Conservation (phyloP, 805 yeast genomes). For the Zygosaccharomyces pseudorouxii region DNA sequence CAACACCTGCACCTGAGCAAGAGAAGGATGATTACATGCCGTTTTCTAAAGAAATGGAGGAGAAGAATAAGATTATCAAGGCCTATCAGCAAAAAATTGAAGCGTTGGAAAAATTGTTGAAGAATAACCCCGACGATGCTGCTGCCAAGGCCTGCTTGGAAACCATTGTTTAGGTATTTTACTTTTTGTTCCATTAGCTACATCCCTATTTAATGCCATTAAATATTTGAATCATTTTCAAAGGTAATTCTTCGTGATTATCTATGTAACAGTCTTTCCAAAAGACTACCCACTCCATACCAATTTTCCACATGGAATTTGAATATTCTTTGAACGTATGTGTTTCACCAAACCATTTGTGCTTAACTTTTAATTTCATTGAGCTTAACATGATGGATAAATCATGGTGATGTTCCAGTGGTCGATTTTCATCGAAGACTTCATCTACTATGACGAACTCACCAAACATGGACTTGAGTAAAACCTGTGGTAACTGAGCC, state of each 20-base stretch:
- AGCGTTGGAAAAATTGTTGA: slow-evolving; percentile 17
- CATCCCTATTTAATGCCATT: neutral
- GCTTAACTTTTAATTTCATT: slow-evolving; percentile 16
- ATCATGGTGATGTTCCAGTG: slow-evolving; percentile 15
- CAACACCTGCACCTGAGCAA: neutral
- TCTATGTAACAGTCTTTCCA: slow-evolving; percentile 18
- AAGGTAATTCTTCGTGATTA: slow-evolving; percentile 9
- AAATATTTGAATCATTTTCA: slow-evolving; percentile 2
- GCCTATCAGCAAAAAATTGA: slow-evolving; percentile 24
- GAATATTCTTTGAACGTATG: slow-evolving; percentile 1
- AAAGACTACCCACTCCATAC: slow-evolving; percentile 12
- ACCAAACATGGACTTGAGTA: slow-evolving; percentile 10
- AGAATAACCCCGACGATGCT: neutral
- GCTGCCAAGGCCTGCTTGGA: slow-evolving; percentile 1
- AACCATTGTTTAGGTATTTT: neutral
- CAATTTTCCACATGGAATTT: slow-evolving; percentile 12
- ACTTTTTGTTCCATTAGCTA: neutral
- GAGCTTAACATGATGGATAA: slow-evolving; percentile 13
- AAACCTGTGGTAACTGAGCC: slow-evolving; percentile 8
- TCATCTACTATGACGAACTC: slow-evolving; percentile 7
- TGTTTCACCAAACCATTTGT: slow-evolving; percentile 8
- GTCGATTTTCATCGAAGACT: slow-evolving; percentile 9
- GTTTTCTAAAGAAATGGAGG: slow-evolving; percentile 17
- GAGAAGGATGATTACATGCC: neutral
- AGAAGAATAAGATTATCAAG: slow-evolving; percentile 23